A percentile compares a stretch with the other conserved stretches of the same genome.
phyloP scores from a whole-genome alignment of 2,329 filamentous ascomycete species.

The Pseudovirgaria hyperparasitica region DNA sequence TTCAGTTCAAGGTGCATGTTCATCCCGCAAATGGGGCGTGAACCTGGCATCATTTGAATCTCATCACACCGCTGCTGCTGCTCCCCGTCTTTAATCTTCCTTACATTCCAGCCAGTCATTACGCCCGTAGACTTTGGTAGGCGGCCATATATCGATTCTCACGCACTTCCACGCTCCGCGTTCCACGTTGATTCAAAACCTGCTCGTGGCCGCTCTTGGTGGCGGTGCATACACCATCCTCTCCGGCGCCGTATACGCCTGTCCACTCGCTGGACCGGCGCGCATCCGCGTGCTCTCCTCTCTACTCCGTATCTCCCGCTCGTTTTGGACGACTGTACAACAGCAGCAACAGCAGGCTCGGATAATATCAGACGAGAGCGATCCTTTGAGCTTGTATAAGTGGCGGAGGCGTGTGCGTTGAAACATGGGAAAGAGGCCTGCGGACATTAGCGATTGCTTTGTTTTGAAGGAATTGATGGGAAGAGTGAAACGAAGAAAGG shows the following conservation, averaged over 20 bases:
- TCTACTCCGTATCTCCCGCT: conserved; percentile 30
- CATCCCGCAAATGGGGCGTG: too few species aligned
- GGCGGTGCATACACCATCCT: conserved; percentile 24
- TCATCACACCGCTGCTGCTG: too few species aligned
- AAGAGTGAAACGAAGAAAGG: conserved; percentile 1
- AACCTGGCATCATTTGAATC: too few species aligned
- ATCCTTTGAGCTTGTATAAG: conserved; percentile 30
- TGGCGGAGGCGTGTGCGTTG: conserved; percentile 27
- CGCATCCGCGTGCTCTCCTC: conserved; percentile 28
- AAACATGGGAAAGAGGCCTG: conserved; percentile 22
- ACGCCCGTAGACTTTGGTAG: too few species aligned
- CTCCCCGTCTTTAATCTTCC: too few species aligned
- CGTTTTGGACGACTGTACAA: conserved; percentile 31
- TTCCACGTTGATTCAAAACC: too few species aligned
- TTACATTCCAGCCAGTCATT: too few species aligned
- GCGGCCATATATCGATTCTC: too few species aligned
- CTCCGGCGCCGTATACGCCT: conserved; percentile 16
- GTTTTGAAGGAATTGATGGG: conserved; percentile 1
- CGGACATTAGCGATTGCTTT: neutral
- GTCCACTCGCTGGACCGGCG: conserved; percentile 23
- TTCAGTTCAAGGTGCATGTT: too few species aligned
- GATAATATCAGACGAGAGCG: conserved; percentile 19
- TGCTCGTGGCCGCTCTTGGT: too few species aligned
- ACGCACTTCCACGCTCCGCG: too few species aligned
- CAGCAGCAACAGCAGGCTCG: conserved; percentile 27